Evolutionary conservation across 306 rosid genomes (phyloP), one percentile per base, ranked within the genome.

Genomic region (Vicia sativa): DNA sequence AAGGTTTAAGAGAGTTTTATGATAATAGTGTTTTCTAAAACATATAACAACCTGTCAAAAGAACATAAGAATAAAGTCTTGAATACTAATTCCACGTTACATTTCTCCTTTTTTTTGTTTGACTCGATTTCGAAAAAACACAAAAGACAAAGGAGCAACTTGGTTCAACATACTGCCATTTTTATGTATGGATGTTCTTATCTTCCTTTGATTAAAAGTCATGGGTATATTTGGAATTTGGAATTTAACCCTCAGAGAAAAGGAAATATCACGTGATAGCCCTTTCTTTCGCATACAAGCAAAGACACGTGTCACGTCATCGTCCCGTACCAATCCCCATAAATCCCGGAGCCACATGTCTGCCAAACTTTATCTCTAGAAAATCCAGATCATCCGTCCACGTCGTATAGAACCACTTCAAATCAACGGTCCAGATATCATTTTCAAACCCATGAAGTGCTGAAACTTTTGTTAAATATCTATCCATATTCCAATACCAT

Each of bases 331-430:
- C 12, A 15, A 52, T 65, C 44, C 41, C 29, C 65, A n/a, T 46
- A 63, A 19, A 19, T 14, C 0, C 31, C 1, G 83, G 96, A 86
- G 31, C 77, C 85, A 72, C 65, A 12, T 42, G 76, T 74, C 57
- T 61, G 14, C 4, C 18, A 65, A 81, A 63, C 74, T 93, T 86
- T 85, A 91, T 91, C 97, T 52, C 65, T 52, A 71, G 55, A 67
- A 63, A 62, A 65, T 11, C 7, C 23, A 81, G 77, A 85, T 85
- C 88, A 61, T 74, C 35, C 25, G 1, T 73, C 86, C 90, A 89
- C 78, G 79, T 82, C 80, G 56, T 25, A 11, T 1, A 2, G 4
- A 5, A 2, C 31, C n/a, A 56, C 1, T 0, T 9, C 4, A 0
- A 11, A 77, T 76, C 58, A 9, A 85, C 90, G 95, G 78, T 4